Evolutionary conservation across 345 rosid genomes (phyloP), one percentile per base, ranked within the genome.

Genomic region (Triadica sebifera): DNA sequence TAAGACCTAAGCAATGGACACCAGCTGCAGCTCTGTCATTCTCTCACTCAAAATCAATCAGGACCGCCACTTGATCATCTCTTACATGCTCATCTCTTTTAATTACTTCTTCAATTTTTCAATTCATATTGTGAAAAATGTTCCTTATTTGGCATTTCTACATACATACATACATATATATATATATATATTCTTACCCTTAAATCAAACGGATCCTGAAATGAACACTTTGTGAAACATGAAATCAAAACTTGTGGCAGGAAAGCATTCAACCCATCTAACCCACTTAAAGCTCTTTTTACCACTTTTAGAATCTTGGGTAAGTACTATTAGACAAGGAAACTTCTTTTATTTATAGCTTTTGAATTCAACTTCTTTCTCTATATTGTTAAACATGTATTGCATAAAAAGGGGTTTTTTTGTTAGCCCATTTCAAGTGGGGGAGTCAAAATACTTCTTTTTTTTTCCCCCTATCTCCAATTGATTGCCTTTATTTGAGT

Each of bases 261-360:
- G 67, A 64, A 51, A 69, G 43, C 59, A 63, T 61, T 60, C 55
- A 52, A 65, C 70, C n/a, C 2, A 6, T 57, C 20, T 25, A 55
- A 57, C 20, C 81, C 78, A 81, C 84, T 77, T 56, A 77, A n/a
- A 9, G 45, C 65, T 55, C 72, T 17, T 69, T 74, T 74, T 2
- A n/a, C 47, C 15, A 37, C 45, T 68, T 62, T 1, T 25, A 51
- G 38, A 62, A 72, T 72, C 61, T 58, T 46, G 12, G 4, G 6
- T 19, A 37, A 52, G 50, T 24, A 16, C 0, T 47, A 7, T 65
- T 10, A 71, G 39, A 19, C 6, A 17, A 50, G 51, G 66, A 66
- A 71, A 10, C 15, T 51, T 13, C 11, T 51, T 51, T 51, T 50
- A 10, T 50, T 6, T 12, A 43, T 43, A 43, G 47, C 8, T 43